Base-by-base conservation (phyloP, 768 basidiomycete species). In the Rubroboletus pulcherrimus region DNA sequence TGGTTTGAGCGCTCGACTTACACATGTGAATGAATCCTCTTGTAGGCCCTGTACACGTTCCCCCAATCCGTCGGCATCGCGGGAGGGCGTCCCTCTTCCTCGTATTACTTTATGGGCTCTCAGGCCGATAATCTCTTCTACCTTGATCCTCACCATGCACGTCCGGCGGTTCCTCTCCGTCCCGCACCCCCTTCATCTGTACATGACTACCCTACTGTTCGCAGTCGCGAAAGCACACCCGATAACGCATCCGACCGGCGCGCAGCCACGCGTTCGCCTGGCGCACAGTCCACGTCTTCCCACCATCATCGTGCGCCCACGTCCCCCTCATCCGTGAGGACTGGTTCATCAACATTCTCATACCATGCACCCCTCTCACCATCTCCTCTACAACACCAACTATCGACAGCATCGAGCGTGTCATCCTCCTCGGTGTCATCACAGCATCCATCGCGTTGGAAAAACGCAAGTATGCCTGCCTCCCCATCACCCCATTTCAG, bases 21-120 rank as follows among this genome's bases (percentile, higher is more conserved):
- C 17, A 3, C 38, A 47, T 41, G 19, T 39, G 26, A 45, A 55
- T 21, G 15, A 54, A n/a, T 29, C 42, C 5, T 47, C 24, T 56
- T 7, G 7, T 62, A 96, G 93, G 77, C 81, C 26, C 70, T 98
- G 33, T 98, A 94, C 68, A 91, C 89, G 0, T 93, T 94, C 71
- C 95, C 95, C 0, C 96, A 98, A 73, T 92, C 89, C 2, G 89
- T 97, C 37, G 97, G 96, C 39, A 98, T 99, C 51, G 94, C 96
- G 0, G 96, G 97, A 38, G 96, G 96, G 3, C 82, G 97, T 21
- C 97, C 96, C 0, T 91, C 91, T n/a, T 94, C 92, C 0, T 97
- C 94, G 0, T 98, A 97, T 71, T 99, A 98, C 71, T 99, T 99
- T 66, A 91, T 99, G 46, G 96, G 93, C 15, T 81, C 87, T 0